Conservation (phyloP, 768 basidiomycete species). For the Suillus americanus region DNA sequence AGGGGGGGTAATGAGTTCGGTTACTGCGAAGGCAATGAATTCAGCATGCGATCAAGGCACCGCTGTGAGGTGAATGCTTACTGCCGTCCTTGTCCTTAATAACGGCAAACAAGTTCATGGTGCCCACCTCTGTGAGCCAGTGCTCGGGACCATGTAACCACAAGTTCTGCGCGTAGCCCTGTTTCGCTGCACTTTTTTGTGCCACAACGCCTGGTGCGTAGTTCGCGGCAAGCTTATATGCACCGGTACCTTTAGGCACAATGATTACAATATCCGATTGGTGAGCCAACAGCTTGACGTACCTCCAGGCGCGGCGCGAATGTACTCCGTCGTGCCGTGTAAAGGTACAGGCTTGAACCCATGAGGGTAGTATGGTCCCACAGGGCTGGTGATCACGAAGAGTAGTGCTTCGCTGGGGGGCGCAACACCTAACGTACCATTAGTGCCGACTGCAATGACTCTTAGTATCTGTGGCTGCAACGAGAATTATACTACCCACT, state of each 20-base stretch:
- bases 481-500: conserved; percentile 35
- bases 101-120: conserved; percentile 90
- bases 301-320: conserved; percentile 87
- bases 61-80: conserved; percentile 25
- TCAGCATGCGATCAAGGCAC: not conserved
- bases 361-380: conserved; percentile 79
- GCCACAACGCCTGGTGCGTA: conserved; percentile 88
- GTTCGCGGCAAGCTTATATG: conserved; percentile 85
- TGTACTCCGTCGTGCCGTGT: conserved; percentile 78
- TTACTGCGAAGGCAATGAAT: conserved; percentile 27
- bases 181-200: conserved; percentile 70
- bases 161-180: conserved; percentile 86
- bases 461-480: conserved; percentile 8
- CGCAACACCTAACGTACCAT: conserved; percentile 45
- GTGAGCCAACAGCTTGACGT: not conserved
- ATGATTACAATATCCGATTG: conserved; percentile 10
- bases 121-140: conserved; percentile 68
- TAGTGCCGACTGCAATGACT: conserved; percentile 64
- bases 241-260: conserved; percentile 63
- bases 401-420: conserved; percentile 68
- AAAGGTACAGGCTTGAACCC: conserved; percentile 93
- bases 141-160: conserved; percentile 78
- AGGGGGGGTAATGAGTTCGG: conserved; percentile 64
- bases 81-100: conserved; percentile 71
- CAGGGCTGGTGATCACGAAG: conserved; percentile 61